phyloP scores from a whole-genome alignment of 164 flowering plant species.

The Aristolochia californica region DNA sequence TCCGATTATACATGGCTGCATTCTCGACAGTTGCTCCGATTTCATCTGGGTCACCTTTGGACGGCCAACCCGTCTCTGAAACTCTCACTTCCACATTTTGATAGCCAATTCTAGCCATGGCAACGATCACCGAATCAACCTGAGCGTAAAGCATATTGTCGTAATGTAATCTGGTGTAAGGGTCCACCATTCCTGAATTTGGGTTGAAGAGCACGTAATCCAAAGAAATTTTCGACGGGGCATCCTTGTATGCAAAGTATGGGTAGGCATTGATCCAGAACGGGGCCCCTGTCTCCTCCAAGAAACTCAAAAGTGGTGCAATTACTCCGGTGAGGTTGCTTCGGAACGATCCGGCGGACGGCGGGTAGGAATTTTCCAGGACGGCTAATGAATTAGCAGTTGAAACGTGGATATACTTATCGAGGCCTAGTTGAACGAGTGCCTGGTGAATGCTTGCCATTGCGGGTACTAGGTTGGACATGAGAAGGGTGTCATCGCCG shows the following conservation, averaged over 20 bases:
- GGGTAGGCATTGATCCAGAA: slow-evolving; percentile 98
- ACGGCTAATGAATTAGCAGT: slow-evolving; percentile 60
- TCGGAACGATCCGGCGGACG: slow-evolving; percentile 67
- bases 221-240: slow-evolving; percentile 36
- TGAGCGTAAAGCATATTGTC: slow-evolving; percentile 94
- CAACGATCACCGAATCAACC: slow-evolving; percentile 76
- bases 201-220: slow-evolving; percentile 72
- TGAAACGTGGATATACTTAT: slow-evolving; percentile 51
- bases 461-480: slow-evolving; percentile 52
- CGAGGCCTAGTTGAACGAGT: slow-evolving; percentile 46
- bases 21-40: slow-evolving; percentile 63
- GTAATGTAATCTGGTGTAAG: slow-evolving; percentile 56
- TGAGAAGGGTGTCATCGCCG: slow-evolving; percentile 32
- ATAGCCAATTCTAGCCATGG: slow-evolving; percentile 54
- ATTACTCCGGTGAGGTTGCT: slow-evolving; percentile 36
- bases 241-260: slow-evolving; percentile 74
- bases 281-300: slow-evolving; percentile 47
- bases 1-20: slow-evolving; percentile 61
- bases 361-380: slow-evolving; percentile 58
- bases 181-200: slow-evolving; percentile 66
- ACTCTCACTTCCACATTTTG: slow-evolving; percentile 59
- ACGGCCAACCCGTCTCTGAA: slow-evolving; percentile 97
- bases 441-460: slow-evolving; percentile 53
- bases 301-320: slow-evolving; percentile 44
- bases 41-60: slow-evolving; percentile 68